Evolutionary conservation across 805 yeast species (phyloP).

Genomic region (Cyberlindnera maritima): DNA sequence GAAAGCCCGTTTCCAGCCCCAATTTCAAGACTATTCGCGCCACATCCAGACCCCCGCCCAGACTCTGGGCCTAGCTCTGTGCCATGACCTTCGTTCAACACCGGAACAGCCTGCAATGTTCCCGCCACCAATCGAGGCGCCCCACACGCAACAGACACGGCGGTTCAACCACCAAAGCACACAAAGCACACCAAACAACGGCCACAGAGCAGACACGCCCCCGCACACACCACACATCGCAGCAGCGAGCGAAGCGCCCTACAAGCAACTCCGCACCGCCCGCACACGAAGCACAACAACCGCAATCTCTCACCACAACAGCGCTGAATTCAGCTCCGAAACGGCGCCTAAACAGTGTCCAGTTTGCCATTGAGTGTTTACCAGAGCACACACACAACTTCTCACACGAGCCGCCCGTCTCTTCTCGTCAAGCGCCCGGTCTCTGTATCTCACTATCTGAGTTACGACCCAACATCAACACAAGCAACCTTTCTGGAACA

Average conservation of each 20-base stretch:
- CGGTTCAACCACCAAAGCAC: not conserved
- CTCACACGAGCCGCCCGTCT: too few relatives aligned
- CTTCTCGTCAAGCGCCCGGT: too few relatives aligned
- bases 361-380: too few relatives aligned
- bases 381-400: too few relatives aligned
- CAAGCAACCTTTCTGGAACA: constrained; percentile 1
- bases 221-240: not conserved
- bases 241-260: not conserved
- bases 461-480: not conserved
- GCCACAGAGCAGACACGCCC: not conserved
- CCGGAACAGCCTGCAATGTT: not conserved
- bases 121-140: not conserved
- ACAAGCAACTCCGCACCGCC: not conserved
- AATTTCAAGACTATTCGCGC: not conserved
- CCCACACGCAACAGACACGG: not conserved
- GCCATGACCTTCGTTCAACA: not conserved
- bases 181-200: not conserved
- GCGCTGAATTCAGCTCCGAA: too few relatives aligned
- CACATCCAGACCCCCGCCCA: not conserved
- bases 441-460: too few relatives aligned
- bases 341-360: too few relatives aligned
- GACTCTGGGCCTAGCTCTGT: not conserved
- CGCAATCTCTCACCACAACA: too few relatives aligned
- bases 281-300: too few relatives aligned
- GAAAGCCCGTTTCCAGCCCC: too few relatives aligned